These are phyloP conservation scores for Fusarium abutilonis DNA, from an alignment of 2,329 filamentous ascomycete genomes.

Conservation along the genomic window DNA sequence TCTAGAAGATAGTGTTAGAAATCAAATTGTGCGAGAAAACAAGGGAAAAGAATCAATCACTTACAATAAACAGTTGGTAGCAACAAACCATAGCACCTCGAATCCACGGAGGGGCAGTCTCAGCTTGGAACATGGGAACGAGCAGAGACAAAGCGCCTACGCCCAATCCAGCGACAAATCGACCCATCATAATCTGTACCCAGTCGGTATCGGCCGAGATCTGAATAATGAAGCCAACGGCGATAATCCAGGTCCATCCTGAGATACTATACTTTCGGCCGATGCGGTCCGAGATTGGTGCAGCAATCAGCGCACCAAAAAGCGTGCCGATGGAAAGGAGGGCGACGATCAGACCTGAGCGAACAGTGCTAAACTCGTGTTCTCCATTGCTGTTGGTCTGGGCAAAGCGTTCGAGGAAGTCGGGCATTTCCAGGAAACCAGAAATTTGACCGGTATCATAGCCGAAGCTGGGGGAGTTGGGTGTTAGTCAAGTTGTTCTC, in stretches of 20 bases:
- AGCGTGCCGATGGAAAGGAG: constrained; percentile 69
- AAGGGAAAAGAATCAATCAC: not conserved
- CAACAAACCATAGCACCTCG: constrained; percentile 71
- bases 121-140: constrained; percentile 79
- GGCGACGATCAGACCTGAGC: constrained; percentile 68
- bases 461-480: constrained; percentile 47
- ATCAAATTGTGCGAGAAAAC: not conserved
- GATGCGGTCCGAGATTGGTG: constrained; percentile 71
- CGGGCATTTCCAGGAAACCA: constrained; percentile 67
- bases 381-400: constrained; percentile 52
- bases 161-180: constrained; percentile 72
- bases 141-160: constrained; percentile 72
- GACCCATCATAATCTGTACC: constrained; percentile 73
- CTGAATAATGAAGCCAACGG: constrained; percentile 74
- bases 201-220: constrained; percentile 65
- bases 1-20: constrained; percentile 1
- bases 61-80: constrained; percentile 76
- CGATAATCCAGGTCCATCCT: constrained; percentile 68
- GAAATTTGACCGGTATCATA: constrained; percentile 65
- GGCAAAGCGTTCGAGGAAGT: constrained; percentile 64
- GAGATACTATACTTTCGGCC: constrained; percentile 72
- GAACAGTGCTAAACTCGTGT: constrained; percentile 60
- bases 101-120: constrained; percentile 73
- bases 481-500: not conserved
- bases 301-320: constrained; percentile 67